Conservation (phyloP, 306 rosid species). For the Morella rubra region DNA sequence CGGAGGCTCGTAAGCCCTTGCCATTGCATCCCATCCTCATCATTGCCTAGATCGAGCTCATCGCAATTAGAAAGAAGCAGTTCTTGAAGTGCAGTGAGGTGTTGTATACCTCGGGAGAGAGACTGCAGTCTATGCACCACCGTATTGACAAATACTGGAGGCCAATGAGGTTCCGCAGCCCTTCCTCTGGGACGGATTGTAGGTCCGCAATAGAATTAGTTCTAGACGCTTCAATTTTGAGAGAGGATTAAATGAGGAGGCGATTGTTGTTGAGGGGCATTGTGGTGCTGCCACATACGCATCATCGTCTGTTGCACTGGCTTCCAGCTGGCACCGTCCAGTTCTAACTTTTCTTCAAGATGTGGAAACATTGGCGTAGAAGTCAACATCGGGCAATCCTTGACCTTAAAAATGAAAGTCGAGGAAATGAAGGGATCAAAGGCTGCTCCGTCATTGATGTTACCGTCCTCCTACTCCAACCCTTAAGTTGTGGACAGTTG, state of each 20-base stretch:
- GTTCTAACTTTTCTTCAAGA: not conserved
- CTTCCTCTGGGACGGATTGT: not conserved
- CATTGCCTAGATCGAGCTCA: constrained; percentile 3
- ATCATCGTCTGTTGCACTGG: not conserved
- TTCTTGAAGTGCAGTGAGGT: not conserved
- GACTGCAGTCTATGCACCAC: rapidly evolving
- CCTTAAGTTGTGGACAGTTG: constrained; percentile 1
- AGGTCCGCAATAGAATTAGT: too few relatives aligned
- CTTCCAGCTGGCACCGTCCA: not conserved
- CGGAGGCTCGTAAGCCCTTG: not conserved
- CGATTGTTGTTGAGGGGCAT: too few relatives aligned
- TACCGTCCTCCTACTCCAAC: constrained; percentile 33
- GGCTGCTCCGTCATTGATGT: not conserved
- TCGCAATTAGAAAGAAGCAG: rapidly evolving
- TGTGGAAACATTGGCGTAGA: not conserved
- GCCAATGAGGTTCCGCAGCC: not conserved
- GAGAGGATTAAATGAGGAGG: not conserved
- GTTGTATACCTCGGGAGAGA: not conserved
- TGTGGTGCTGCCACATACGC: not conserved
- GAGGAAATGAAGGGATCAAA: not conserved
- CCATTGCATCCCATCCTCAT: not conserved
- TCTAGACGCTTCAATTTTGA: not conserved
- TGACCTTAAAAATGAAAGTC: not conserved
- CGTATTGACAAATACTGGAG: rapidly evolving
- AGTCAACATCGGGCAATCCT: not conserved